phyloP scores from a whole-genome alignment of 208 protist genomes.

The Balamuthia mandrillaris region DNA sequence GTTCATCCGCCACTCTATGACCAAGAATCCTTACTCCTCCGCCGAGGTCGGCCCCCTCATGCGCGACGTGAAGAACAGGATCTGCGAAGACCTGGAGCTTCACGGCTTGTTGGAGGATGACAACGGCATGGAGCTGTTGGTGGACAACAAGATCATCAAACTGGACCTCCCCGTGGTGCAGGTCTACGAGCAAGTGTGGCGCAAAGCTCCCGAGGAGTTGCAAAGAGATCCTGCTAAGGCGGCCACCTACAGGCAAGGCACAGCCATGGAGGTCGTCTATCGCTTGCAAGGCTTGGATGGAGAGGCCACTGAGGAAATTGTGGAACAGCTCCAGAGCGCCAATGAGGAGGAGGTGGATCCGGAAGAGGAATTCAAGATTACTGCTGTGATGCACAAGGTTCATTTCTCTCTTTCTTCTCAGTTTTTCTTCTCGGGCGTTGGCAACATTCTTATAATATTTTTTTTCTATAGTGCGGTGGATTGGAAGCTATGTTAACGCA shows the following conservation, averaged over 20 bases:
- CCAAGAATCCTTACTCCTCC: slow-evolving; percentile 70
- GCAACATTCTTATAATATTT: not conserved
- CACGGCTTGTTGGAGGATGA: slow-evolving; percentile 76
- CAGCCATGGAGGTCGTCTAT: slow-evolving; percentile 79
- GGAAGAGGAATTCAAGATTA: slow-evolving; percentile 65
- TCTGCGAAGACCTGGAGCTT: slow-evolving; percentile 78
- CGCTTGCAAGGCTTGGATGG: slow-evolving; percentile 83
- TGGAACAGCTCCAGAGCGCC: slow-evolving; percentile 64
- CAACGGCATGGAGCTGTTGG: slow-evolving; percentile 81
- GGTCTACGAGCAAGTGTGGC: slow-evolving; percentile 83
- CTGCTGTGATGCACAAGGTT: slow-evolving; percentile 45
- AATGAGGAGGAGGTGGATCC: slow-evolving; percentile 56
- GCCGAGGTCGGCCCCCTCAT: slow-evolving; percentile 66
- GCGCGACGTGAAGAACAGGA: slow-evolving; percentile 80
- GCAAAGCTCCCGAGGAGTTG: not conserved
- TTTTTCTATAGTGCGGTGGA: slow-evolving; percentile 48
- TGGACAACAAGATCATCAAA: slow-evolving; percentile 76
- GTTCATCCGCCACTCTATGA: slow-evolving; percentile 80
- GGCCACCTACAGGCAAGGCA: not conserved
- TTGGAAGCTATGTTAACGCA: slow-evolving; percentile 50
- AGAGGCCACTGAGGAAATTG: slow-evolving; percentile 81
- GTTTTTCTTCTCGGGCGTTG: not conserved
- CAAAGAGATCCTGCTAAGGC: too few relatives aligned
- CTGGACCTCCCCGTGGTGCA: slow-evolving; percentile 72
- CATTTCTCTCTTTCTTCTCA: not conserved